Percentiles rank a stretch among this genome's conserved stretches.
Conservation (phyloP, 2,329 filamentous ascomycete species). For the Cladosporium phlei region DNA sequence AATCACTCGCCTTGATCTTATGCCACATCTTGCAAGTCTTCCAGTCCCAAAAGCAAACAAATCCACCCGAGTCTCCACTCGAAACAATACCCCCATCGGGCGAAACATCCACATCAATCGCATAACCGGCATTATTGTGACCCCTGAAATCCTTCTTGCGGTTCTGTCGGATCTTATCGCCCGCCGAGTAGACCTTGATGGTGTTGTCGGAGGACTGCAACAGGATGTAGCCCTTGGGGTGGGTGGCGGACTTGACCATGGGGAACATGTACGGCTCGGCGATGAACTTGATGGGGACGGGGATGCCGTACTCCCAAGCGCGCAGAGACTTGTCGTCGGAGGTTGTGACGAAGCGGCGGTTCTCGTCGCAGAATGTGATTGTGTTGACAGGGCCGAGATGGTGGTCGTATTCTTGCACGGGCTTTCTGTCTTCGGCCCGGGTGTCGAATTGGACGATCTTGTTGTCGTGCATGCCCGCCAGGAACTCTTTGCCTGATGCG, state of each 20-base stretch:
- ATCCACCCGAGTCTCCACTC: constrained; percentile 82
- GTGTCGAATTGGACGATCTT: constrained; percentile 98
- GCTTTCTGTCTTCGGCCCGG: constrained; percentile 50
- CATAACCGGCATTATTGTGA: constrained; percentile 92
- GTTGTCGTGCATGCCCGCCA: constrained; percentile 97
- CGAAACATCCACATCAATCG: constrained; percentile 80
- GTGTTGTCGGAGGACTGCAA: constrained; percentile 95
- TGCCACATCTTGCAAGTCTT: constrained; percentile 99
- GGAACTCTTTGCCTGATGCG: constrained; percentile 77
- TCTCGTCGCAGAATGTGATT: constrained; percentile 90
- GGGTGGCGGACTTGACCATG: constrained; percentile 76
- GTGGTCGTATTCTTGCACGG: constrained; percentile 97
- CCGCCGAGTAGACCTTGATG: constrained; percentile 90
- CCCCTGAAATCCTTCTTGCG: constrained; percentile 94
- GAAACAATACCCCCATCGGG: constrained; percentile 89
- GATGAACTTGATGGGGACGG: constrained; percentile 96
- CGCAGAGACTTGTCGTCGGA: constrained; percentile 94
- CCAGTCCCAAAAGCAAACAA: constrained; percentile 97
- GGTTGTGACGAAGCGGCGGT: constrained; percentile 93
- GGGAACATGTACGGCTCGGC: constrained; percentile 98
- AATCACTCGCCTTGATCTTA: constrained; percentile 81
- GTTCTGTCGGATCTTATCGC: constrained; percentile 95
- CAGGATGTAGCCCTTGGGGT: constrained; percentile 91
- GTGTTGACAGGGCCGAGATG: constrained; percentile 98
- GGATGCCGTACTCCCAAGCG: constrained; percentile 98